Evolutionary conservation across 2,329 filamentous ascomycete genomes (phyloP).

Genomic region (Arthrobotrys musiformis): DNA sequence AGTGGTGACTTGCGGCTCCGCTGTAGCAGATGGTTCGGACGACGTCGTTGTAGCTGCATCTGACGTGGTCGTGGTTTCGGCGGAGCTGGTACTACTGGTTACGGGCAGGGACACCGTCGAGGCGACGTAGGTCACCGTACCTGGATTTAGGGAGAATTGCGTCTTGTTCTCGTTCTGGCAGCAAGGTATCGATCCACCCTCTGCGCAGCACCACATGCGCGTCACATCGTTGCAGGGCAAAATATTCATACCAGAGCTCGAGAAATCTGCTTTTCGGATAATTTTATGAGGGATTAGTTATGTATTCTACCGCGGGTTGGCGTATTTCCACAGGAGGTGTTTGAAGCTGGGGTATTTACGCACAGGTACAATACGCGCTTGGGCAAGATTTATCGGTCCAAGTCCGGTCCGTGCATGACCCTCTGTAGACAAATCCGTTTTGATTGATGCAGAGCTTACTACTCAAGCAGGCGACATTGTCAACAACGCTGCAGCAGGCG

Average conservation of each 20-base stretch:
- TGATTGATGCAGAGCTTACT: slow-evolving; percentile 32
- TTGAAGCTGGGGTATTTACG: background rate
- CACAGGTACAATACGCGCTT: background rate
- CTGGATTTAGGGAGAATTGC: slow-evolving; percentile 30
- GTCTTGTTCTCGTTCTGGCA: slow-evolving; percentile 26
- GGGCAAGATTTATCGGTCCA: slow-evolving; percentile 22
- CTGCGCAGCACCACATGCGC: slow-evolving; percentile 44
- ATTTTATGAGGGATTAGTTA: background rate
- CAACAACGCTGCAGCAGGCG: slow-evolving; percentile 24
- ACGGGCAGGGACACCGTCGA: background rate
- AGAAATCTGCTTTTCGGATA: background rate
- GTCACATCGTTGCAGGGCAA: slow-evolving; percentile 42
- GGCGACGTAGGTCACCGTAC: slow-evolving; percentile 30
- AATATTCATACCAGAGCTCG: slow-evolving; percentile 26
- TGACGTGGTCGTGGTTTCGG: background rate
- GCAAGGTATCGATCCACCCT: slow-evolving; percentile 12
- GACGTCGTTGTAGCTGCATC: slow-evolving; percentile 1
- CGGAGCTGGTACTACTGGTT: background rate
- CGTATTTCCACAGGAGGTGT: too few relatives aligned
- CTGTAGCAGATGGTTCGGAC: background rate
- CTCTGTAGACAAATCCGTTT: slow-evolving; percentile 47
- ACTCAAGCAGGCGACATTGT: slow-evolving; percentile 43
- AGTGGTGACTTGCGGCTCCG: background rate
- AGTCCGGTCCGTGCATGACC: slow-evolving; percentile 31
- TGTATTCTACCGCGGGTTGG: too few relatives aligned